Evolutionary conservation across 2,329 filamentous ascomycete species (phyloP).

Genomic region (Phaeosphaeriaceae sp.): DNA sequence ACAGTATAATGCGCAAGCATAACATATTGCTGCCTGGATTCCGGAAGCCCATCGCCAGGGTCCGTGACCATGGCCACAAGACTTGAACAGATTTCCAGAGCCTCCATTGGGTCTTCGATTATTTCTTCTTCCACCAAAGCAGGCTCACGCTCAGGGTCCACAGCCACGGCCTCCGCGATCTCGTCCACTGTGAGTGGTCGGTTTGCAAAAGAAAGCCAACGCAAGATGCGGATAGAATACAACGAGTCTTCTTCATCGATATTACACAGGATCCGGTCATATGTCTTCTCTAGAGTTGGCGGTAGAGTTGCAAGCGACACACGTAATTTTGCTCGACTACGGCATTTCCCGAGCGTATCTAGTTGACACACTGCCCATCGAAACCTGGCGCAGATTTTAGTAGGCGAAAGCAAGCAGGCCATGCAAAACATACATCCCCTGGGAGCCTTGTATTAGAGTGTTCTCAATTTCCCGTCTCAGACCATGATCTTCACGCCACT

Average conservation of each 20-base stretch:
- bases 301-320: constrained; percentile 23
- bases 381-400: constrained; percentile 23
- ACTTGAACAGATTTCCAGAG: not conserved
- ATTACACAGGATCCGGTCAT: constrained; percentile 26
- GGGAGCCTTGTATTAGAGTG: constrained; percentile 33
- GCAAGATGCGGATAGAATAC: constrained; percentile 16
- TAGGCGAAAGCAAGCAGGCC: not conserved
- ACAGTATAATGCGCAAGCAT: not conserved
- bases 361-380: constrained; percentile 31
- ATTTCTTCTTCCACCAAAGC: not conserved
- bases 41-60: not conserved
- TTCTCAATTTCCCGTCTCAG: constrained; percentile 33
- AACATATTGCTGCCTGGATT: not conserved
- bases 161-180: constrained; percentile 14
- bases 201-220: constrained; percentile 16
- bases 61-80: not conserved
- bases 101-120: not conserved
- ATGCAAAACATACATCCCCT: constrained; percentile 26
- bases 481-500: constrained; percentile 28
- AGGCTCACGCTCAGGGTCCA: constrained; percentile 19
- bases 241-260: not conserved
- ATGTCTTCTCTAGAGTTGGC: constrained; percentile 28
- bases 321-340: constrained; percentile 17
- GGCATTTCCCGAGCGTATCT: constrained; percentile 21
- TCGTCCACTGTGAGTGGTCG: constrained; percentile 17